Conservation (phyloP, 2,329 filamentous ascomycete species). For the Diplocarpon mali region DNA sequence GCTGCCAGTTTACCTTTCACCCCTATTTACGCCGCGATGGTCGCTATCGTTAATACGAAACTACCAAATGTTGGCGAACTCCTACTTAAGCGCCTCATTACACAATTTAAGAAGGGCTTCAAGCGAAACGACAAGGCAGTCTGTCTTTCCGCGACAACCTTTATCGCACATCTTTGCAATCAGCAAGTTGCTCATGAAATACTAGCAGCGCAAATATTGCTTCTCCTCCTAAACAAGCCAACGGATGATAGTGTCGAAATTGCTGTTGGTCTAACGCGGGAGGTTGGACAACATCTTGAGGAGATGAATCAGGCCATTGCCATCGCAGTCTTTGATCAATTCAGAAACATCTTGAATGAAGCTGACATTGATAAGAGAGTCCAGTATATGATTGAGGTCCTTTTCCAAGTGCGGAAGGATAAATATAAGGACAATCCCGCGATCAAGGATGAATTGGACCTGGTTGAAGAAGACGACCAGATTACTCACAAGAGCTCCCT, state of each 20-base stretch:
- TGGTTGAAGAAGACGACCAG: slow-evolving; percentile 96
- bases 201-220: slow-evolving; percentile 80
- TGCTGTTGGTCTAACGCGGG: slow-evolving; percentile 82
- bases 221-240: slow-evolving; percentile 87
- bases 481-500: slow-evolving; percentile 81
- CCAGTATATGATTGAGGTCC: slow-evolving; percentile 98
- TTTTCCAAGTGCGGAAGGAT: slow-evolving; percentile 94
- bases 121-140: slow-evolving; percentile 95
- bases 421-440: slow-evolving; percentile 92
- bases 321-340: slow-evolving; percentile 87
- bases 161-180: slow-evolving; percentile 90
- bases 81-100: slow-evolving; percentile 70
- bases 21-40: slow-evolving; percentile 91
- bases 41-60: slow-evolving; percentile 94
- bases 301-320: slow-evolving; percentile 89
- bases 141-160: slow-evolving; percentile 84
- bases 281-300: slow-evolving; percentile 88
- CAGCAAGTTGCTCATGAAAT: slow-evolving; percentile 94
- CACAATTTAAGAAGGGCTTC: slow-evolving; percentile 93
- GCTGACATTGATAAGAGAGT: slow-evolving; percentile 94
- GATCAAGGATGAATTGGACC: slow-evolving; percentile 81
- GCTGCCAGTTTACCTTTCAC: slow-evolving; percentile 93
- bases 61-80: slow-evolving; percentile 89
- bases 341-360: slow-evolving; percentile 89
- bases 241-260: slow-evolving; percentile 98